phyloP scores from a whole-genome alignment of 495 filamentous ascomycete genomes.

The Penicillium coprophilum region DNA sequence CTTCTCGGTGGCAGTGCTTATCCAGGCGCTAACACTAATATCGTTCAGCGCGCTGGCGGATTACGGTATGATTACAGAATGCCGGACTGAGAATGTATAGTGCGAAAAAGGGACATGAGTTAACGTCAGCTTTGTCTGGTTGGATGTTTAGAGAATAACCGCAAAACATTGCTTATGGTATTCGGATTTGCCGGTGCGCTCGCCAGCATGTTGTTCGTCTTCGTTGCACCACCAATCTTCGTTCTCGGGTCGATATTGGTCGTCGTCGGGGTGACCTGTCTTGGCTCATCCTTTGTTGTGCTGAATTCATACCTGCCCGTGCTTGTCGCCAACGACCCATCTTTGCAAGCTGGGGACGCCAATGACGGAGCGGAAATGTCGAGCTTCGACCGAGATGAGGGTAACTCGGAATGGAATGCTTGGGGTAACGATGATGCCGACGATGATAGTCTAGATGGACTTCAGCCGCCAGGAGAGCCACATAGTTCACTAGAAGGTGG shows the following conservation, averaged over 20 bases:
- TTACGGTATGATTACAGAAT: conserved; percentile 43
- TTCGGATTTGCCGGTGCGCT: conserved; percentile 79
- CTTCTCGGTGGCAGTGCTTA: conserved; percentile 50
- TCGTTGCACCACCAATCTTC: conserved; percentile 67
- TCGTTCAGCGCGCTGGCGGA: conserved; percentile 55
- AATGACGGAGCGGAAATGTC: conserved; percentile 28
- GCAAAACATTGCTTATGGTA: conserved; percentile 71
- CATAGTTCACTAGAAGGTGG: conserved; percentile 12
- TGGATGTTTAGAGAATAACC: conserved; percentile 36
- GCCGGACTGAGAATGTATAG: background rate
- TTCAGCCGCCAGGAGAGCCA: conserved; percentile 27
- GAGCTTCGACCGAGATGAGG: conserved; percentile 18
- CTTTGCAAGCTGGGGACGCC: conserved; percentile 34
- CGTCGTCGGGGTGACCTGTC: conserved; percentile 76
- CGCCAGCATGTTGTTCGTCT: conserved; percentile 81
- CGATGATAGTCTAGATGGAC: conserved; percentile 23
- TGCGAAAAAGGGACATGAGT: background rate
- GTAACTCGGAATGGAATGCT: conserved; percentile 33
- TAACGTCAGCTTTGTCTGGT: conserved; percentile 4
- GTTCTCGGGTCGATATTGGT: conserved; percentile 75
- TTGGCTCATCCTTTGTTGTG: conserved; percentile 53
- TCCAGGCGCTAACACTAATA: conserved; percentile 54
- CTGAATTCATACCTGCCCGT: conserved; percentile 54
- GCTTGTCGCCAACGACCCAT: conserved; percentile 47
- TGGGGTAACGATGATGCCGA: conserved; percentile 31